phyloP scores from a whole-genome alignment of 2,329 filamentous ascomycete species.

The Emmonsiellopsis sp. region DNA sequence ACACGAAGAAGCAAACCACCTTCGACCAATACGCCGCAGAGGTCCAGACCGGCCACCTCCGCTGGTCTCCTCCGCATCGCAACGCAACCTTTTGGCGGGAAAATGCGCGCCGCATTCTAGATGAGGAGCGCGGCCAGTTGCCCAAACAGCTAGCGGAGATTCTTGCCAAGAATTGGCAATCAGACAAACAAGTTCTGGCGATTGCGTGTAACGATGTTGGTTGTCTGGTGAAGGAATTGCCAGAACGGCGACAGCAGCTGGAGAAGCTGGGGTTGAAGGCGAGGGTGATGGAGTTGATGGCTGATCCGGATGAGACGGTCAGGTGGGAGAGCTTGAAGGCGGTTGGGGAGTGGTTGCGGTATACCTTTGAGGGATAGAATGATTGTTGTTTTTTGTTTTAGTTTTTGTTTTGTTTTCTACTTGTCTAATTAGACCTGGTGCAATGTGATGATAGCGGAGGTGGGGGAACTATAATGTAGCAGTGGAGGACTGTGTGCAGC shows the following conservation, averaged over 20 bases:
- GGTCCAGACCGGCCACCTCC: slow-evolving; percentile 73
- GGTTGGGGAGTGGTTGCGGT: slow-evolving; percentile 67
- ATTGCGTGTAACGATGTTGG: slow-evolving; percentile 91
- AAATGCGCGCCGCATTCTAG: slow-evolving; percentile 78
- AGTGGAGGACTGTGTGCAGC: too few species aligned
- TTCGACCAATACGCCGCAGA: slow-evolving; percentile 69
- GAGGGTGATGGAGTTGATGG: slow-evolving; percentile 89
- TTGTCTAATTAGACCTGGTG: too few species aligned
- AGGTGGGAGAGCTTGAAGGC: slow-evolving; percentile 88
- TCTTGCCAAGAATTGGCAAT: slow-evolving; percentile 71
- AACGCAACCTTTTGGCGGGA: slow-evolving; percentile 84
- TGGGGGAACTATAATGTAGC: too few species aligned
- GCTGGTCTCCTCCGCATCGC: slow-evolving; percentile 87
- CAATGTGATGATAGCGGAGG: too few species aligned
- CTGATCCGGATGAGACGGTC: slow-evolving; percentile 76
- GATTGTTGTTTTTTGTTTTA: not conserved
- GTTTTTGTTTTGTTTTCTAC: not conserved
- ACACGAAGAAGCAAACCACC: slow-evolving; percentile 60
- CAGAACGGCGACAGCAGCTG: slow-evolving; percentile 68
- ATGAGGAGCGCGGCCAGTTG: slow-evolving; percentile 70
- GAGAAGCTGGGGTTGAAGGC: slow-evolving; percentile 80
- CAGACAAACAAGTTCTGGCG: slow-evolving; percentile 75
- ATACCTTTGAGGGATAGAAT: slow-evolving; percentile 50
- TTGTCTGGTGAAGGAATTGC: slow-evolving; percentile 78
- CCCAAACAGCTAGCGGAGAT: slow-evolving; percentile 79